phyloP scores from a whole-genome alignment of 805 yeast genomes.

The Lachancea thermotolerans region DNA sequence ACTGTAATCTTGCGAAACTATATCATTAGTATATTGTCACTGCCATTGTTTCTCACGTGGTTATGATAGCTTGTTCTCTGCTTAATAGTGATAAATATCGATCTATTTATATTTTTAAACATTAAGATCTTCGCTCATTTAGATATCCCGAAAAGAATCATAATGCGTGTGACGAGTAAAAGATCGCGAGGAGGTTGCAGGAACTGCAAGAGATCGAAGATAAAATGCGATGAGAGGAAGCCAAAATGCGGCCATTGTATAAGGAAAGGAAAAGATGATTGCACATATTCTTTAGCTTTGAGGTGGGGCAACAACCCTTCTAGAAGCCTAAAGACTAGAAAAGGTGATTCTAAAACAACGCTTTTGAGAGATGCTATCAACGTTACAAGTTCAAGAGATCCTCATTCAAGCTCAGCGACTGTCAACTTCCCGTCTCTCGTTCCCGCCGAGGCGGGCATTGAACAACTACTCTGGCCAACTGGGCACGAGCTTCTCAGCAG shows the following conservation, averaged over 20 bases:
- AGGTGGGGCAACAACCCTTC: constrained; percentile 14
- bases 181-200: constrained; percentile 34
- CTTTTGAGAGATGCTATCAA: constrained; percentile 1
- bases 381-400: neutral
- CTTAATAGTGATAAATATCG: too few species aligned
- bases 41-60: too few species aligned
- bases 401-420: too few species aligned
- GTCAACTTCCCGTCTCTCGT: too few species aligned
- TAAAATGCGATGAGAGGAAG: constrained; percentile 63
- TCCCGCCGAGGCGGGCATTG: too few species aligned
- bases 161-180: neutral
- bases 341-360: constrained; percentile 10
- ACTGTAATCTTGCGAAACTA: too few species aligned
- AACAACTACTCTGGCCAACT: too few species aligned
- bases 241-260: constrained; percentile 56
- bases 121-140: too few species aligned
- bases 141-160: neutral
- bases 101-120: too few species aligned
- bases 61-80: too few species aligned
- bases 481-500: too few species aligned
- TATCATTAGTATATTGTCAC: too few species aligned
- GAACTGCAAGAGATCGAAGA: constrained; percentile 52
- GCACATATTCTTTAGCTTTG: constrained; percentile 3
- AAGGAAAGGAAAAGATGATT: constrained; percentile 21
- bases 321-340: constrained; percentile 7